Evolutionary conservation across 768 basidiomycete genomes (phyloP), one percentile per base, ranked within the genome.

Genomic region (Suillus subalutaceus): DNA sequence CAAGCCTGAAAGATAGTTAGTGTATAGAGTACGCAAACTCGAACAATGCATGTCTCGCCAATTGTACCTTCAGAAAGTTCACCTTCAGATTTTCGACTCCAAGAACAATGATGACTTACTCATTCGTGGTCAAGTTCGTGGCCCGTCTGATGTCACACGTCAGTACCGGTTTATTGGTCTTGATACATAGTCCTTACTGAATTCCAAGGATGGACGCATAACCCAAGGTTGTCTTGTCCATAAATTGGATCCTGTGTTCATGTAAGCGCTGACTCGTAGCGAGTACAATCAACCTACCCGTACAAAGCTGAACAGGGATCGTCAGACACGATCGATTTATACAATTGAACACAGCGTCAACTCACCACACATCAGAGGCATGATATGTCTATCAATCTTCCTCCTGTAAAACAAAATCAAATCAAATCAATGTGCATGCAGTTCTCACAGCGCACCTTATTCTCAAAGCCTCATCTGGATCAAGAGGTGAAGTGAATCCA

Each of bases 151-250:
- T 41, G 41, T n/a, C 26, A 55, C 32, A 18, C 23, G 6, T 41
- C 66, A 20, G 65, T 30, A 30, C 7, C 50, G 8, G 23, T 64
- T 37, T 5, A 6, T 37, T 32, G 35, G 16, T 18, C 23, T 60
- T 15, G 48, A 50, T 40, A 35, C 23, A n/a, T 15, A 56, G 18
- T 37, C 68, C 81, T 38, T 23, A 87, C 88, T 79, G 79, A 70
- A 90, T 89, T 3, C 89, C 89, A 59, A 90, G 79, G 65, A 90
- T 88, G 6, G 88, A 85, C 2, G 88, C 72, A 66, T 81, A 83
- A 4, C 87, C 87, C 8, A 90, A 75, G 1, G 88, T 90, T 3
- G 85, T 87, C 77, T 89, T 89, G 69, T 89, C 88, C 85, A 89
- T 89, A 67, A 85, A 89, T 72, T 89, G 88, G n/a, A 90, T 83